Percentiles rank a stretch among this genome's conserved stretches.
phyloP scores from a whole-genome alignment of 2,329 filamentous ascomycete species.

The Calonectria fujianensis region DNA sequence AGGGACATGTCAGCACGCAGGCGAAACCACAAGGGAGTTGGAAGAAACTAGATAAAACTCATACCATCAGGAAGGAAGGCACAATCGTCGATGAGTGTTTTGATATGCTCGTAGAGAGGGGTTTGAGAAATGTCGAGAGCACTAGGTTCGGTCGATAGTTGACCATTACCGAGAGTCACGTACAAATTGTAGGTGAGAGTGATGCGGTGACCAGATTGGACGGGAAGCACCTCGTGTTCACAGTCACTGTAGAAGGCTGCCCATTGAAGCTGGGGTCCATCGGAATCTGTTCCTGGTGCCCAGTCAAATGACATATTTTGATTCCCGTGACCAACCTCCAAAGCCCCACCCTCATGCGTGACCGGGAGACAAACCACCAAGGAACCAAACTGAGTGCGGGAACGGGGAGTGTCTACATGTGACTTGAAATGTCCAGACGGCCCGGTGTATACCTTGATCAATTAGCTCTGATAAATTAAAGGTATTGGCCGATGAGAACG shows the following conservation, averaged over 20 bases:
- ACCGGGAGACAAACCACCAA: neutral
- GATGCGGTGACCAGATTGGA: neutral
- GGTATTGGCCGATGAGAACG: neutral
- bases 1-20: neutral
- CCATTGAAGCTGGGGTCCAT: neutral
- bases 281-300: neutral
- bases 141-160: neutral
- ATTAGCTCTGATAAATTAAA: neutral
- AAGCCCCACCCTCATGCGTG: neutral
- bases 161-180: neutral
- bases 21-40: neutral
- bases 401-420: neutral
- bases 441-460: neutral
- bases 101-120: neutral
- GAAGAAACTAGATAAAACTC: neutral
- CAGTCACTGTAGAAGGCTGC: neutral
- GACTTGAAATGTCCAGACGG: neutral
- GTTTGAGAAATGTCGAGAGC: neutral
- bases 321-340: neutral
- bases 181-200: neutral
- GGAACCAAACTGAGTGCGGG: neutral
- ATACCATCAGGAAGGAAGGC: neutral
- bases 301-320: neutral
- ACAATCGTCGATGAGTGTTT: neutral
- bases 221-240: neutral